Percentiles rank a stretch among this genome's conserved stretches.
Conservation (phyloP, 768 basidiomycete genomes). For the Auricularia sp. region DNA sequence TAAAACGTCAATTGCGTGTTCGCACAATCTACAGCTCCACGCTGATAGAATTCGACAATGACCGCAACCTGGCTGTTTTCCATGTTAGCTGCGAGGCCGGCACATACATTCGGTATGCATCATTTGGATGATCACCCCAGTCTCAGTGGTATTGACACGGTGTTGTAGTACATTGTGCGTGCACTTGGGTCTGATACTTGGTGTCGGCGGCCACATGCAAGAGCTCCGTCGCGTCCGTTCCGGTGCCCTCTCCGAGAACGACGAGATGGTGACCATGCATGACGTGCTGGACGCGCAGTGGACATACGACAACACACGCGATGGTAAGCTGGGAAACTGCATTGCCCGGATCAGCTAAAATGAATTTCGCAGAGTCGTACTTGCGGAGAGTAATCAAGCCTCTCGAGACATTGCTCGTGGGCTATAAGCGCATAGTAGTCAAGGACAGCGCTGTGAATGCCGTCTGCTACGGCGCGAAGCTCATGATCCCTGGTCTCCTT, state of each 20-base stretch:
- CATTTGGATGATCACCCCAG: neutral
- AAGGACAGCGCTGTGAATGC: slow-evolving; percentile 99
- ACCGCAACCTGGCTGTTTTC: slow-evolving; percentile 92
- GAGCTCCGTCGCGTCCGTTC: slow-evolving; percentile 89
- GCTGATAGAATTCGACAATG: slow-evolving; percentile 93
- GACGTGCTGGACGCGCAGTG: slow-evolving; percentile 99
- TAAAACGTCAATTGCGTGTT: slow-evolving; percentile 94
- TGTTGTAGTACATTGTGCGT: slow-evolving; percentile 85
- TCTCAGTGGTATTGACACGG: neutral
- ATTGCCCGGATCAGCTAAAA: slow-evolving; percentile 13
- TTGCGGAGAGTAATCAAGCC: slow-evolving; percentile 91
- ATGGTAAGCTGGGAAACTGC: slow-evolving; percentile 45
- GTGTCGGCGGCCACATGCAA: slow-evolving; percentile 99
- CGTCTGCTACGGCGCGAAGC: slow-evolving; percentile 97
- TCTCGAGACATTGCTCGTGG: slow-evolving; percentile 84
- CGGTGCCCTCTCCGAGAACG: slow-evolving; percentile 95
- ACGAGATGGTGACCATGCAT: slow-evolving; percentile 99
- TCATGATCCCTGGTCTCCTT: slow-evolving; percentile 97
- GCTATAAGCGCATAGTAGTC: slow-evolving; percentile 97
- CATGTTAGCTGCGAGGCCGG: slow-evolving; percentile 99
- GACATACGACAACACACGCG: slow-evolving; percentile 94
- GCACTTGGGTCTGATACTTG: slow-evolving; percentile 85
- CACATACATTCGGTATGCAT: slow-evolving; percentile 29
- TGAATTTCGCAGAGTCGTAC: slow-evolving; percentile 68
- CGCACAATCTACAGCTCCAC: slow-evolving; percentile 96